Evolutionary conservation across 306 rosid species (phyloP), one percentile per base, ranked within the genome.

Genomic region (Sphenostylis stenocarpa): DNA sequence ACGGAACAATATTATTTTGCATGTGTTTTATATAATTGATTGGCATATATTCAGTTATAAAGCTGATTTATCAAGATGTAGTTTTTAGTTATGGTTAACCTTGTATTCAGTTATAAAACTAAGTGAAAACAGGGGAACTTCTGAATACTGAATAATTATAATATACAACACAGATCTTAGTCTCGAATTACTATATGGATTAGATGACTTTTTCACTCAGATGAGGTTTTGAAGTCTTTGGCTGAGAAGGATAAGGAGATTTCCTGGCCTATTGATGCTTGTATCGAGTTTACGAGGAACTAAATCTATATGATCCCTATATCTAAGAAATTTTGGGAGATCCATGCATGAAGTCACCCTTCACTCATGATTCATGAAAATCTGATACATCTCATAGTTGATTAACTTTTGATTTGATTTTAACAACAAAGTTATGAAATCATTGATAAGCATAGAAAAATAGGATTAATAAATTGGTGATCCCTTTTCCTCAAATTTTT

Each of bases 1-100:
- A 41, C 62, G 41, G 56, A 64, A 52, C 78, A 72, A 64, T 63
- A 45, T 56, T 78, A 23, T 65, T 75, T 69, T 78, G 56, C 69
- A 34, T 9, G 73, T 47, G 58, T 41, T 77, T 69, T 68, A 52
- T 47, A 33, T 55, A 51, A 66, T 70, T 47, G 13, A 48, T 45
- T 39, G 33, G 58, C 51, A 52, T 75, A 66, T 57, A 57, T 76
- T 73, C 70, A 67, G 49, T 14, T 58, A 28, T n/a, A 34, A 63
- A 55, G 33, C 34, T 58, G 44, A 47, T 69, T 43, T 39, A 28
- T 73, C 26, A 66, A 75, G 13, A 38, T 38, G 8, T 57, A 48
- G 65, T 17, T 75, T 66, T 69, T 69, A 23, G 20, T 67, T 47
- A 33, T 16, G 49, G 51, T 58, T 69, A 52, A 45, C 16, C n/a